Conservation (phyloP, 2,329 filamentous ascomycete genomes). For the Aspergillus ruber region DNA sequence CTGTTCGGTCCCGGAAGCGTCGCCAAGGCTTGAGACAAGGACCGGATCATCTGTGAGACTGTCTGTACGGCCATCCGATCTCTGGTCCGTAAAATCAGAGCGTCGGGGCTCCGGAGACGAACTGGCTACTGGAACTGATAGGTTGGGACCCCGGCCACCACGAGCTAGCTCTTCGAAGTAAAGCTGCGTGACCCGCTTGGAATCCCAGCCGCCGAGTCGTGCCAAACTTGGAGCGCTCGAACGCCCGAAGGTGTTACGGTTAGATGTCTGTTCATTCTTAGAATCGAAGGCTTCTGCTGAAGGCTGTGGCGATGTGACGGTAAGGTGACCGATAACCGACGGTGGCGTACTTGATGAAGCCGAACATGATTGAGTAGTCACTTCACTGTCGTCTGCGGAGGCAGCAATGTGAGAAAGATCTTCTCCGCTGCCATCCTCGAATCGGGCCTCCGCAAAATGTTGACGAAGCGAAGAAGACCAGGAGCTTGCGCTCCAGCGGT, state of each 20-base stretch:
- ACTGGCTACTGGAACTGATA: slow-evolving; percentile 13
- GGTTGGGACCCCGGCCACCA: slow-evolving; percentile 23
- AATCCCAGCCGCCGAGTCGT: slow-evolving; percentile 49
- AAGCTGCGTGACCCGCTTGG: slow-evolving; percentile 49
- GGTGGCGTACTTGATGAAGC: slow-evolving; percentile 25
- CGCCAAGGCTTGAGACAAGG: slow-evolving; percentile 27
- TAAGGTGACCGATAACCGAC: slow-evolving; percentile 31
- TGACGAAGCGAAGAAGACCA: slow-evolving; percentile 38
- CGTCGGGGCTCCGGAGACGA: slow-evolving; percentile 16
- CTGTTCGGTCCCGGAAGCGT: slow-evolving; percentile 17
- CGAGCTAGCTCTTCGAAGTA: slow-evolving; percentile 46
- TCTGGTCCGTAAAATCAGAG: slow-evolving; percentile 7
- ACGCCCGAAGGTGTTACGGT: slow-evolving; percentile 38
- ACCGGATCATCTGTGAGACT: slow-evolving; percentile 32
- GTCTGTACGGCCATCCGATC: slow-evolving; percentile 15
- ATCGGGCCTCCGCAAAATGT: slow-evolving; percentile 13
- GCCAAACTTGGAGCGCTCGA: slow-evolving; percentile 48
- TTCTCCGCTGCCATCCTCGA: slow-evolving; percentile 31
- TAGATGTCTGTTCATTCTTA: slow-evolving; percentile 29
- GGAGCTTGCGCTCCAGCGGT: slow-evolving; percentile 40
- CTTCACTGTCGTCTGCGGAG: slow-evolving; percentile 20
- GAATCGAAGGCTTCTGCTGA: slow-evolving; percentile 28
- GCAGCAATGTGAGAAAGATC: slow-evolving; percentile 24
- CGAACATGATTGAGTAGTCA: slow-evolving; percentile 30
- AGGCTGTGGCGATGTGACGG: slow-evolving; percentile 12